These are phyloP conservation scores for Lepidium aucheri DNA, from an alignment of 345 rosid species.

Conservation along the genomic window DNA sequence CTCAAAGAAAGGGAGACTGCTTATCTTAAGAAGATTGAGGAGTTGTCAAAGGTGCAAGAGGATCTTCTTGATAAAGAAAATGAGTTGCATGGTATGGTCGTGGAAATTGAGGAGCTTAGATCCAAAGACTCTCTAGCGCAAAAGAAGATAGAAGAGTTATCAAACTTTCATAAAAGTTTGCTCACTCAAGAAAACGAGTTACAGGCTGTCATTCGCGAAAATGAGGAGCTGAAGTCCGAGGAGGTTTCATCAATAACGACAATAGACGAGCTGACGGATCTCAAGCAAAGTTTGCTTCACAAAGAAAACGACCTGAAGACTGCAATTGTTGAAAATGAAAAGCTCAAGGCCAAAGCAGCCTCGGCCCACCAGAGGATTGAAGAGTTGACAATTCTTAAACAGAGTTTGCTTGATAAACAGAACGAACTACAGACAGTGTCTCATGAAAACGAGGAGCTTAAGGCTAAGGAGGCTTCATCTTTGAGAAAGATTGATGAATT, in stretches of 20 bases:
- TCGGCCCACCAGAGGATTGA: neutral
- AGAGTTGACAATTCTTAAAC: constrained; percentile 12
- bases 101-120: neutral
- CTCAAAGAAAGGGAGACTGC: neutral
- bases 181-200: constrained; percentile 37
- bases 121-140: neutral
- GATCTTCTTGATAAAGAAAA: constrained; percentile 1
- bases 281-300: neutral
- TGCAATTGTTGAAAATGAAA: constrained; percentile 1
- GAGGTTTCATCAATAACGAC: constrained; percentile 1
- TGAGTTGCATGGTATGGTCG: neutral
- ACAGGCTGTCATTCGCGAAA: constrained; percentile 53
- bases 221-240: constrained; percentile 50
- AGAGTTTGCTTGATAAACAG: constrained; percentile 19
- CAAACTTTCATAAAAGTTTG: neutral
- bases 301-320: neutral
- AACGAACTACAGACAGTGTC: constrained; percentile 54
- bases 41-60: constrained; percentile 9
- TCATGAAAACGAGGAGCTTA: constrained; percentile 62
- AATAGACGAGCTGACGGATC: neutral
- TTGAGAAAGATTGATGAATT: constrained; percentile 21
- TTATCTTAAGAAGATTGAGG: constrained; percentile 16
- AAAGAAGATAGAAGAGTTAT: constrained; percentile 10
- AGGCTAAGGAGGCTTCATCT: constrained; percentile 8
- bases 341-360: neutral